Percentiles rank a stretch among this genome's conserved stretches.
These are phyloP conservation scores for Tetradesmus lagerheimii DNA, from an alignment of 139 green algal species.

Conservation along the genomic window DNA sequence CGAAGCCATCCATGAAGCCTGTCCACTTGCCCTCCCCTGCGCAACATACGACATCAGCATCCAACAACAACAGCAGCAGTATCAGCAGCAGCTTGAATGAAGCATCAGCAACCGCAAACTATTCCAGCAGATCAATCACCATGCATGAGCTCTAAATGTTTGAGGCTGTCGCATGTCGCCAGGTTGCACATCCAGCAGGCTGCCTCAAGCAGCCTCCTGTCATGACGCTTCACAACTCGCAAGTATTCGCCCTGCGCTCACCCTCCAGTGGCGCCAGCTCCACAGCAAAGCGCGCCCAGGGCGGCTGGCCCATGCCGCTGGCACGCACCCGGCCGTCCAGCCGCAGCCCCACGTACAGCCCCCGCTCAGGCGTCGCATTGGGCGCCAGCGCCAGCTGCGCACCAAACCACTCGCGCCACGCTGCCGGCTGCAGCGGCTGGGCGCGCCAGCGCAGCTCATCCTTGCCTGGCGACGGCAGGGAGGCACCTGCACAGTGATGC, in stretches of 20 bases:
- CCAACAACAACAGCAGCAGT: background rate
- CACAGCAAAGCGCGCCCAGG: slow-evolving; percentile 68
- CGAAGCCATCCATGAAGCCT: slow-evolving; percentile 84
- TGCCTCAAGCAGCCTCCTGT: no score
- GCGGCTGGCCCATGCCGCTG: slow-evolving; percentile 71
- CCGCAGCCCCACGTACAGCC: slow-evolving; percentile 83
- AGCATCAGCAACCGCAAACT: background rate
- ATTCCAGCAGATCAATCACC: background rate
- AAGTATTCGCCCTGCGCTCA: background rate
- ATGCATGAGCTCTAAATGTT: background rate
- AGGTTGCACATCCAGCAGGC: no score
- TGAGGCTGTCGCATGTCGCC: background rate
- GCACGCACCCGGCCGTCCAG: slow-evolving; percentile 83
- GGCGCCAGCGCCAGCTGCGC: slow-evolving; percentile 72
- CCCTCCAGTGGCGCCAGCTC: slow-evolving; percentile 79
- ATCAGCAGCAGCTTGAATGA: background rate
- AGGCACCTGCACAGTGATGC: background rate
- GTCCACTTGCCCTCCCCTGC: slow-evolving; percentile 58
- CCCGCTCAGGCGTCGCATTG: slow-evolving; percentile 56
- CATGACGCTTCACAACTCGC: no score
- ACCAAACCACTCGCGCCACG: slow-evolving; percentile 78
- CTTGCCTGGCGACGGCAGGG: background rate
- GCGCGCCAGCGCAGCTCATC: slow-evolving; percentile 73
- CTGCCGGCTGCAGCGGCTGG: slow-evolving; percentile 54
- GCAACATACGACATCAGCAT: slow-evolving; percentile 1